A percentile compares a stretch with the other conserved stretches of the same genome.
phyloP scores from a whole-genome alignment of 2,329 filamentous ascomycete genomes.

The Thielaviopsis musarum region DNA sequence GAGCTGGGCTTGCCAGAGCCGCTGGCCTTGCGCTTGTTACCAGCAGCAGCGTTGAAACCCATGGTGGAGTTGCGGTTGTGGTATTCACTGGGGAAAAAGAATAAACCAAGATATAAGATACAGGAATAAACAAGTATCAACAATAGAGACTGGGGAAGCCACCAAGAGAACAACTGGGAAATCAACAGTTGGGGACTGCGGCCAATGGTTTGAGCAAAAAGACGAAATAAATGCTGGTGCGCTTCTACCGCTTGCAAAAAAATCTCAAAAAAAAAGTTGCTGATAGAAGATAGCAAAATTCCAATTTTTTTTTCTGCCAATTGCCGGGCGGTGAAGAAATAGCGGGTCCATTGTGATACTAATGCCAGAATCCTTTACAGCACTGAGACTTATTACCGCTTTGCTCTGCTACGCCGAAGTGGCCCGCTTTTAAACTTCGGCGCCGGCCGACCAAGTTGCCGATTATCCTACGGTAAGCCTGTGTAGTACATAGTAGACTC shows the following conservation, averaged over 20 bases:
- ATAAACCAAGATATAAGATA: neutral
- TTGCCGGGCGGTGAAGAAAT: conserved; percentile 22
- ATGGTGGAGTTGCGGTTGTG: conserved; percentile 5
- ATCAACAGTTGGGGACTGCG: neutral
- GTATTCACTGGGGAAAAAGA: conserved; percentile 4
- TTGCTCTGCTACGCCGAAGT: neutral
- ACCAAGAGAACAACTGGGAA: neutral
- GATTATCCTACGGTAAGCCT: too few relatives aligned
- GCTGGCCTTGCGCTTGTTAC: conserved; percentile 41
- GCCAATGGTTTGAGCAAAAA: neutral
- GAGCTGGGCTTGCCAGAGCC: conserved; percentile 26
- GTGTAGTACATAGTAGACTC: neutral
- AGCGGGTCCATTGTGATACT: neutral
- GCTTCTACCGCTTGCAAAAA: neutral
- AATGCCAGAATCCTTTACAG: neutral
- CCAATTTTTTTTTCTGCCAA: conserved; percentile 16
- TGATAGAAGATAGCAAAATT: conserved; percentile 12
- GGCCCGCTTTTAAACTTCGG: neutral
- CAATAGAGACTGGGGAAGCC: neutral
- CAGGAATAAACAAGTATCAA: neutral
- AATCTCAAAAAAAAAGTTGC: conserved; percentile 3
- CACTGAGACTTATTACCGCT: neutral
- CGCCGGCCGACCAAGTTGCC: too few relatives aligned
- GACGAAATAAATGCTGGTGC: neutral
- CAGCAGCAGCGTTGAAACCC: conserved; percentile 24